Evolutionary conservation across 306 rosid genomes (phyloP).

Genomic region (Malus sieversii): DNA sequence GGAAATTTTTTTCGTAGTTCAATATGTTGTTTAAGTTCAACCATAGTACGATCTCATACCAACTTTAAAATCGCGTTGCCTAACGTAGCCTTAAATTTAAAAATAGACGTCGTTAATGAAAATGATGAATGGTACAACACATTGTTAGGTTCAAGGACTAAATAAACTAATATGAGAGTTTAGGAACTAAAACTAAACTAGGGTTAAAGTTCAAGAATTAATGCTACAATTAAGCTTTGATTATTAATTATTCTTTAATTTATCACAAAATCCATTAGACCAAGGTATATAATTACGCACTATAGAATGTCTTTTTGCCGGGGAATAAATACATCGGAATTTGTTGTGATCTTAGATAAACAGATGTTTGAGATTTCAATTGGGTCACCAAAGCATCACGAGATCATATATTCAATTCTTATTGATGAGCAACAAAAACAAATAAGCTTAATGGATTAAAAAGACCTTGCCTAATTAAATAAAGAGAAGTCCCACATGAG

Average conservation of each 20-base stretch:
- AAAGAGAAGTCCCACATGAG: conserved; percentile 14
- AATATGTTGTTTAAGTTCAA: no score
- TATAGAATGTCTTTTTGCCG: background rate
- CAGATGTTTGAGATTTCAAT: background rate
- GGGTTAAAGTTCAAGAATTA: no score
- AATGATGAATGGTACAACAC: no score
- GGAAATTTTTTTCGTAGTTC: no score
- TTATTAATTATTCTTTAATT: background rate
- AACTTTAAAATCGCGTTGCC: no score
- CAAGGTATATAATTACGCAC: background rate
- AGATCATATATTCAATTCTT: conserved; percentile 16
- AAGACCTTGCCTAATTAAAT: conserved; percentile 24
- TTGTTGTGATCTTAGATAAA: background rate
- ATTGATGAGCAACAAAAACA: conserved; percentile 12
- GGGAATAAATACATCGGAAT: background rate
- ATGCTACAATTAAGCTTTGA: no score
- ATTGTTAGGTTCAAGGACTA: no score
- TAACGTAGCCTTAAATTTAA: no score
- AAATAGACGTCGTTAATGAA: no score
- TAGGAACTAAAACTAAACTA: no score
- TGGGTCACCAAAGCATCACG: conserved; percentile 21
- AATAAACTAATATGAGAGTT: no score
- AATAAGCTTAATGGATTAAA: conserved; percentile 7
- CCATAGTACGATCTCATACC: no score
- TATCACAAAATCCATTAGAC: background rate